Evolutionary conservation across 1,284 basidiomycete species (phyloP), one percentile per base, ranked within the genome.

Genomic region (Cronartium quercuum): DNA sequence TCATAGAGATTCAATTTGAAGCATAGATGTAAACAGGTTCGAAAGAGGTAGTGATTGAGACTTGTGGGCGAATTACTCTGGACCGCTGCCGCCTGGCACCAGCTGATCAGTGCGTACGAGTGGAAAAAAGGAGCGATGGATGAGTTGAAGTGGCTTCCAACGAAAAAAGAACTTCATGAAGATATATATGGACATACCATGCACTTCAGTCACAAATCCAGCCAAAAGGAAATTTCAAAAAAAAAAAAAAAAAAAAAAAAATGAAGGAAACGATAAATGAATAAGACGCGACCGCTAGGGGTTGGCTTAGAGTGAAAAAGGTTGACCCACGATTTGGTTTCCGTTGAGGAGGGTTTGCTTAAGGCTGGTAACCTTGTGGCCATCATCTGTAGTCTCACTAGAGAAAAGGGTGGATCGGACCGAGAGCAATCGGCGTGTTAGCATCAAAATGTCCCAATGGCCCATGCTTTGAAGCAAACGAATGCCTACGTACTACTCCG

Each of bases 301-400:
- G 7, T 35, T 35, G 2, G 37, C 9, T 35, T 38, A 29, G 55
- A 35, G 0, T 4, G 51, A 62, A 21, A 29, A 58, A 35, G 41
- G 24, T 29, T 21, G 6, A 61, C 71, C 15, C 40, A 75, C 71
- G 68, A 82, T 82, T 78, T 81, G 81, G 77, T 81, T 81, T 12
- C 81, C 81, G 55, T 82, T 82, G n/a, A 82, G 66, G 24, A 82
- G 76, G 7, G 81, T 82, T 77, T 82, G 81, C 55, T 78, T 76
- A 47, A 82, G 76, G 57, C 78, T 78, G 21, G 79, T 81, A 77
- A 78, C 79, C 61, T 81, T 82, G 44, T 77, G 77, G 37, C 80
- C 80, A 61, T 79, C 77, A 51, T 77, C 66, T 0, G 78, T 76
- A 18, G 76, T 80, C 40, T 80, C 80, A 69, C 80, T 81, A 77